Base-by-base conservation (phyloP, 2,329 filamentous ascomycete species). In the Penicillium brevicompactum region DNA sequence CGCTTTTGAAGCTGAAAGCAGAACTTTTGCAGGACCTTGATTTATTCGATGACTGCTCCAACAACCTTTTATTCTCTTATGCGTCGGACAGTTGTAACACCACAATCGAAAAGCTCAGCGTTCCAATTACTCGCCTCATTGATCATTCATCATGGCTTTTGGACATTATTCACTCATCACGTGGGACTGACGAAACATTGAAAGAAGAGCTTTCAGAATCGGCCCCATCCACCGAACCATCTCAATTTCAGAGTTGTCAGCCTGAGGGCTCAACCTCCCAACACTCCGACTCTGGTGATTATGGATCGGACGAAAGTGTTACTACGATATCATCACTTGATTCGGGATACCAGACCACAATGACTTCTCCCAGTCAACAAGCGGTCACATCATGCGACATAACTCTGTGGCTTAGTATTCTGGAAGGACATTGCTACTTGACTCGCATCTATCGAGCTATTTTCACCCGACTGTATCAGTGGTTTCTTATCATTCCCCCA, bases 111-210 rank as follows among this genome's bases (percentile, higher is more conserved):
- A 63, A 49, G 6, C 47, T 64, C 1, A 52, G 60, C 14, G 16
- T 63, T 13, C 62, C 62, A 3, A 51, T 64, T n/a, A 54, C 50
- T 40, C 62, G 60, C 13, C 54, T 60, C 11, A 42, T 64, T 14
- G 48, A 49, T 14, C 57, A 65, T 43, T 60, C 62, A 1, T 51
- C 46, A 5, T 48, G 55, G 21, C 56, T 65, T 11, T 38, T 64
- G 21, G 51, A 51, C 9, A 55, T 65, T 2, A 14, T 64, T 21
- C 46, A 53, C 2, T 51, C 42, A 8, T 41, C 34, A 5, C 21
- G n/a, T 22, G 34, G 38, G 4, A 4, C 22, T 1, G 16, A 18
- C n/a, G 30, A 31, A 4, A 3, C 16, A 3, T 14, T 24, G 0
- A 38, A 38, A 2, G 34, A 32, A 1, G 10, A 2, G 9, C 13